Percentiles rank a stretch among this genome's conserved stretches.
These are phyloP conservation scores for Backusella parvicylindrica DNA, from an alignment of 192 early-diverging fungal genomes.

Conservation along the genomic window DNA sequence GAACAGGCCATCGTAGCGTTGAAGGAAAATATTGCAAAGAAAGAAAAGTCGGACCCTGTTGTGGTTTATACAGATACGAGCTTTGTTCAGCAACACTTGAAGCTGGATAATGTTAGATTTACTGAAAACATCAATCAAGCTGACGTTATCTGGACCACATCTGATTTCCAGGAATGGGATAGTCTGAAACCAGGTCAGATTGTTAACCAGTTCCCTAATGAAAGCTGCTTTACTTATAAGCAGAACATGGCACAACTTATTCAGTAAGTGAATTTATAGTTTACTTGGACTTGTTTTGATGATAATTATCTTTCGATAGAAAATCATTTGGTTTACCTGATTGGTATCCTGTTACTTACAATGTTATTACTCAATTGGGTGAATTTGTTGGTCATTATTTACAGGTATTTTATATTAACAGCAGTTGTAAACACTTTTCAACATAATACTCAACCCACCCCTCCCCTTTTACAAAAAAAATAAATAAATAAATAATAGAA, in stretches of 20 bases:
- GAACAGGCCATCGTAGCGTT: not conserved
- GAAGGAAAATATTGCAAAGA: slow-evolving; percentile 8
- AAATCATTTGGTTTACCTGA: slow-evolving; percentile 6
- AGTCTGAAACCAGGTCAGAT: slow-evolving; percentile 34
- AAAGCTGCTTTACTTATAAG: slow-evolving; percentile 41
- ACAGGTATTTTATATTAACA: not conserved
- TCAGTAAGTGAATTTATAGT: slow-evolving; percentile 18
- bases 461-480: not conserved
- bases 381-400: slow-evolving; percentile 43
- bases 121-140: slow-evolving; percentile 33
- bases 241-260: slow-evolving; percentile 39
- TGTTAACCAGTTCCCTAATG: slow-evolving; percentile 45
- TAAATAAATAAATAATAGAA: slow-evolving; percentile 20
- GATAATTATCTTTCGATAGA: not conserved
- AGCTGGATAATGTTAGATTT: slow-evolving; percentile 34
- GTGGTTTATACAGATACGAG: slow-evolving; percentile 38
- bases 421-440: not conserved
- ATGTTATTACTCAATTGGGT: slow-evolving; percentile 35
- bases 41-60: not conserved
- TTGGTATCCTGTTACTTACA: slow-evolving; percentile 43
- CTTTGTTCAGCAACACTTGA: slow-evolving; percentile 41
- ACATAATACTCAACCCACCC: not conserved
- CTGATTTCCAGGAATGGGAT: slow-evolving; percentile 42
- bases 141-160: slow-evolving; percentile 42
- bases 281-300: not conserved